phyloP scores from a whole-genome alignment of 495 filamentous ascomycete species.

The Neurospora terricola region DNA sequence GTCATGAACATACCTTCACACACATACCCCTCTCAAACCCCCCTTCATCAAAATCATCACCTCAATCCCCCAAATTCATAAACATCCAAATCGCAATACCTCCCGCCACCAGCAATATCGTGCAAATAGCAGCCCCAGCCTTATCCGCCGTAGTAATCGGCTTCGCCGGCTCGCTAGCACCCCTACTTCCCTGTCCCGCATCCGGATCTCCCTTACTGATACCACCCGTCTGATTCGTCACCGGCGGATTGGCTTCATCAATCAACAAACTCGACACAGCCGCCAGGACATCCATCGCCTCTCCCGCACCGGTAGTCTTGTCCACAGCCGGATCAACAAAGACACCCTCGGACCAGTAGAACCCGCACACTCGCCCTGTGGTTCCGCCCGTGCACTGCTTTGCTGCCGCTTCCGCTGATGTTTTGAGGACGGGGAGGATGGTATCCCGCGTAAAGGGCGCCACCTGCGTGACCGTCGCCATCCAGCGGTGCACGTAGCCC shows the following conservation, averaged over 20 bases:
- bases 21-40: background rate
- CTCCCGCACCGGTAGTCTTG: conserved; percentile 48
- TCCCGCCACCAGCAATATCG: conserved; percentile 14
- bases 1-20: background rate
- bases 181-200: conserved; percentile 6
- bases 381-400: conserved; percentile 53
- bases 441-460: conserved; percentile 51
- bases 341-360: conserved; percentile 32
- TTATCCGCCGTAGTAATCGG: conserved; percentile 18
- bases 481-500: conserved; percentile 68
- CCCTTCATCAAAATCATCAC: background rate
- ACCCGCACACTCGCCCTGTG: conserved; percentile 49
- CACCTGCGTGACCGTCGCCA: conserved; percentile 60
- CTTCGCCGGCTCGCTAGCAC: background rate
- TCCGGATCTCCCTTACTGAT: conserved; percentile 17
- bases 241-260: conserved; percentile 9
- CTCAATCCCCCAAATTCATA: conserved; percentile 22
- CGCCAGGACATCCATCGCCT: conserved; percentile 59
- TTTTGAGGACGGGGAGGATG: conserved; percentile 51
- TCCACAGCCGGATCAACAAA: conserved; percentile 64
- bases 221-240: conserved; percentile 17
- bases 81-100: conserved; percentile 14
- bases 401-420: conserved; percentile 56
- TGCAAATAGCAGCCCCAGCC: conserved; percentile 20
- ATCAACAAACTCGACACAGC: conserved; percentile 48